Percentiles rank a stretch among this genome's conserved stretches.
phyloP scores from a whole-genome alignment of 176 grass and related monocot genomes.

The Cenchrus fungigraminus region DNA sequence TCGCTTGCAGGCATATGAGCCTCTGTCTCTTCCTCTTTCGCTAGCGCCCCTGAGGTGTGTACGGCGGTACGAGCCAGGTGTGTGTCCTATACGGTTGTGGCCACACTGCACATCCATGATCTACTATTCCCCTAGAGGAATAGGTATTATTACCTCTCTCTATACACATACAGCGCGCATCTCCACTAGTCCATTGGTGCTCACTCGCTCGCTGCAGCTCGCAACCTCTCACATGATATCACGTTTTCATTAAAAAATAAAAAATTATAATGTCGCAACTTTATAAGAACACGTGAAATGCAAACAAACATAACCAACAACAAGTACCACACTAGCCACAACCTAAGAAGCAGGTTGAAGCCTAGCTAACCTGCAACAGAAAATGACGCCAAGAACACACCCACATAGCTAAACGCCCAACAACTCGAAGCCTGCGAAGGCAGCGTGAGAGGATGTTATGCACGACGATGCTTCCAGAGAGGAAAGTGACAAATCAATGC shows the following conservation, averaged over 20 bases:
- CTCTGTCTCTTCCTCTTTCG: not conserved
- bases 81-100: not conserved
- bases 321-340: not conserved
- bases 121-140: conserved; percentile 35
- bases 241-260: no score
- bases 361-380: not conserved
- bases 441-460: no score
- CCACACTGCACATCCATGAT: conserved; percentile 48
- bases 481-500: no score
- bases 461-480: no score
- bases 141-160: not conserved
- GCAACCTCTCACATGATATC: not conserved
- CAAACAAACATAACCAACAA: no score
- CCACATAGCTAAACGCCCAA: no score
- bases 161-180: not conserved
- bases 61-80: conserved; percentile 41
- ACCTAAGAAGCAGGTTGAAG: no score
- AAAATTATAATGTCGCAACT: no score
- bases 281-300: no score
- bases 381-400: no score
- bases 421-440: no score
- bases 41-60: not conserved
- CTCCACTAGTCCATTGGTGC: not conserved
- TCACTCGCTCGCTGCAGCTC: not conserved
- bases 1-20: not conserved